Conservation (phyloP, 192 early-diverging fungal genomes). For the Linnemannia exigua region DNA sequence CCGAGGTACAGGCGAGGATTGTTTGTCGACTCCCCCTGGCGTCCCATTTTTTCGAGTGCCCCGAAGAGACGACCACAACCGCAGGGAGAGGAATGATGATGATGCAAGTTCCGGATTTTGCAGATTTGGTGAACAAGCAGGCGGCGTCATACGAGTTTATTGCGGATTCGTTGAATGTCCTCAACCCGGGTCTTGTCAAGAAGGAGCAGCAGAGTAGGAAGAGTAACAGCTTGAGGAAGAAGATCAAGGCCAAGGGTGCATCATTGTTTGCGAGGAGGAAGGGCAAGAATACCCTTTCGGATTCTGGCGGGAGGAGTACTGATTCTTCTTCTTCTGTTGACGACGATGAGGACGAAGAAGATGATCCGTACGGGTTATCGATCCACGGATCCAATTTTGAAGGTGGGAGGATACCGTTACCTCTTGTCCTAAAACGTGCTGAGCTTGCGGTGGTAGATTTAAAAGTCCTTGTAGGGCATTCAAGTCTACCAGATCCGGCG, state of each 20-base stretch:
- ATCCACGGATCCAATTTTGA: conserved; percentile 6
- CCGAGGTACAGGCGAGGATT: conserved; percentile 26
- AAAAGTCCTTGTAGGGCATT: conserved; percentile 64
- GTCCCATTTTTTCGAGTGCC: conserved; percentile 14
- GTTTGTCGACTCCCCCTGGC: conserved; percentile 25
- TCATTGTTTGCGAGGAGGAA: not conserved
- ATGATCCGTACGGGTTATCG: conserved; percentile 36
- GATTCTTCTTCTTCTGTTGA: not conserved
- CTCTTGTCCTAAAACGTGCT: conserved; percentile 60
- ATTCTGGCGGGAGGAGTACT: conserved; percentile 6
- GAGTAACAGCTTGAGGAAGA: not conserved
- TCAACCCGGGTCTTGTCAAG: conserved; percentile 37
- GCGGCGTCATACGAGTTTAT: conserved; percentile 59
- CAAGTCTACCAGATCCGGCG: conserved; percentile 38
- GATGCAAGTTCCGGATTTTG: conserved; percentile 62
- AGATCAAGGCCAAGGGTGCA: not conserved
- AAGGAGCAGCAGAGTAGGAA: not conserved
- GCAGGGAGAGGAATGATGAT: not conserved
- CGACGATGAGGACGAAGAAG: conserved; percentile 1
- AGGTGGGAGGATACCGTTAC: conserved; percentile 32
- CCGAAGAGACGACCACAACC: not conserved
- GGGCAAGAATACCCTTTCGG: conserved; percentile 9
- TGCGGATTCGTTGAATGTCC: conserved; percentile 39
- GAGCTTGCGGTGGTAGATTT: conserved; percentile 67
- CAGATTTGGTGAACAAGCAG: conserved; percentile 62